Base-by-base conservation (phyloP, 2,329 filamentous ascomycete species). In the Rhinocladiella mackenziei region DNA sequence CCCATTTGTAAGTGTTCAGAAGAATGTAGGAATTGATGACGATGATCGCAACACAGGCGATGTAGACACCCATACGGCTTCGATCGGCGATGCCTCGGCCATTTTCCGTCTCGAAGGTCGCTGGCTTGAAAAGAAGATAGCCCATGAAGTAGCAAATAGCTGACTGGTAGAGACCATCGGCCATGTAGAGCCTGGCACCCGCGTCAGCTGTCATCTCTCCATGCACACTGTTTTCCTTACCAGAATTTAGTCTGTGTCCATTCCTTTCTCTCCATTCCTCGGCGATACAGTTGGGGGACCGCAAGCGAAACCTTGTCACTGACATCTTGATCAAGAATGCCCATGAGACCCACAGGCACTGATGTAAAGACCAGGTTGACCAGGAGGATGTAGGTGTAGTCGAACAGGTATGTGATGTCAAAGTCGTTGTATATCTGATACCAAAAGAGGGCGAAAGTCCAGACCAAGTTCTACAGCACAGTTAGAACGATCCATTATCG, bases 311-410 rank as follows among this genome's bases (percentile, higher is more conserved):
- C 87, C 61, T 83, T 84, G 65, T 97, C 92, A 55, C 87, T 87
- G 34, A 98, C 91, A 63, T 98, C 92, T 69, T 98, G 92, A 61
- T 98, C 92, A 52, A 98, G 76, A 30, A 98, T 86, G 67, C 92
- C 92, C 81, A 97, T 94, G 56, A 98, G 80, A 56, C 92, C 89
- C 50, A 97, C 86, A 2, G 92, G 89, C 14, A 98, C 69, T 11
- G 92, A 98, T 4, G 92, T 98, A 67, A 98, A 98, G 45, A 89
- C 86, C 64, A 98, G 73, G 70, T 97, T 97, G 76, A 94, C 95
- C 62, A 97, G 77, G 52, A 97, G 76, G 59, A 98, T 95, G 69
- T 97, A 98, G 28, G 88, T 94, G 72, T 95, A 96, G 66, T 98
- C 92, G 70, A 94, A 96, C 40, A 96, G 80, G 63, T 96, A 97